Evolutionary conservation across 345 rosid genomes (phyloP).

Genomic region (Eucalyptus tenuipes): DNA sequence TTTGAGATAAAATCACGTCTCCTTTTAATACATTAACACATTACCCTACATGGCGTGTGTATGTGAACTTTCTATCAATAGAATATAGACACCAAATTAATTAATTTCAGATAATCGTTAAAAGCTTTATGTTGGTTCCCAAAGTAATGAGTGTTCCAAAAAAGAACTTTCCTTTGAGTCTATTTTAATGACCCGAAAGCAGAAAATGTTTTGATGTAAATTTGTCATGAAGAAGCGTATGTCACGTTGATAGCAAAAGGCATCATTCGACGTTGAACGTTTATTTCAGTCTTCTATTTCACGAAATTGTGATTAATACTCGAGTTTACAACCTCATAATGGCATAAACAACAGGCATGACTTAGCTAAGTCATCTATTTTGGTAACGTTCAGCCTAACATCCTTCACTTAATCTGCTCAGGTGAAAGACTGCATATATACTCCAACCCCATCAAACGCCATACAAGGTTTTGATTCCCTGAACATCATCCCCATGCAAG

Average conservation of each 20-base stretch:
- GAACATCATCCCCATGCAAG: conserved; percentile 8
- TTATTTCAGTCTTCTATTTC: background rate
- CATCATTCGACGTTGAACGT: background rate
- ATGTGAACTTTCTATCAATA: background rate
- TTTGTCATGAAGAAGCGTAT: background rate
- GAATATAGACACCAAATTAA: background rate
- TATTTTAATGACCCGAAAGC: background rate
- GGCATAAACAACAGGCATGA: background rate
- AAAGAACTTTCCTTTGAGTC: background rate
- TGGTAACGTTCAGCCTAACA: background rate
- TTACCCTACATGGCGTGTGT: background rate
- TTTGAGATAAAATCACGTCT: too few relatives aligned
- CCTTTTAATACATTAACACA: background rate
- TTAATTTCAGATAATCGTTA: background rate
- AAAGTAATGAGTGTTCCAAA: background rate
- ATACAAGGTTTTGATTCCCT: conserved; percentile 4
- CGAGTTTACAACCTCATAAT: background rate
- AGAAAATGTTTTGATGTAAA: background rate
- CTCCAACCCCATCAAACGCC: background rate
- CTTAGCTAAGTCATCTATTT: background rate
- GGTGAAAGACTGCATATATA: background rate
- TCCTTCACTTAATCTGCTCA: background rate
- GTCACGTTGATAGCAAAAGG: background rate
- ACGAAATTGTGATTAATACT: background rate
- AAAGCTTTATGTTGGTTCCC: background rate